Percentiles rank a stretch among this genome's conserved stretches.
Evolutionary conservation across 2,329 filamentous ascomycete genomes (phyloP).

Genomic region (Bipolaris sorokiniana): DNA sequence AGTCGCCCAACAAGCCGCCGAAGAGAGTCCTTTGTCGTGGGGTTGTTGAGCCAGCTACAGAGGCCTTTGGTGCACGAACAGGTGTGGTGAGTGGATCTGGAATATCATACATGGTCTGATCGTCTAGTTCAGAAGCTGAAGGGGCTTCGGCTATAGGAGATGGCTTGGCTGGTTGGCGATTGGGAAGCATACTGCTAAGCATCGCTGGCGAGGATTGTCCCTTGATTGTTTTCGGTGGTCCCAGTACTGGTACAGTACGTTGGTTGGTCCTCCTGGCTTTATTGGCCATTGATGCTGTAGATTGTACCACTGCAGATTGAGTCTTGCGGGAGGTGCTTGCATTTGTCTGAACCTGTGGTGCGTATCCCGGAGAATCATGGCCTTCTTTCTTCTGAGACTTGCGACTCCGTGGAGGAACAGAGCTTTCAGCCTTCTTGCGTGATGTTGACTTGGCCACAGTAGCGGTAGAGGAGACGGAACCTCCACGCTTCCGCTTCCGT

Average conservation of each 20-base stretch:
- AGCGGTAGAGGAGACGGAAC: constrained; percentile 24
- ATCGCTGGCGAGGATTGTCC: constrained; percentile 44
- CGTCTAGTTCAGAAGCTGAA: constrained; percentile 28
- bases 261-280: constrained; percentile 38
- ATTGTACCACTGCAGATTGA: constrained; percentile 1
- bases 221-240: constrained; percentile 29
- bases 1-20: constrained; percentile 40
- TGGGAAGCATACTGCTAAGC: constrained; percentile 42
- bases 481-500: constrained; percentile 42
- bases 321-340: background rate
- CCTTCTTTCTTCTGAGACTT: constrained; percentile 39
- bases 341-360: background rate
- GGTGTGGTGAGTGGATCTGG: constrained; percentile 31
- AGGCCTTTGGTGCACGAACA: constrained; percentile 15
- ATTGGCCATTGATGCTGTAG: constrained; percentile 17
- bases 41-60: constrained; percentile 41
- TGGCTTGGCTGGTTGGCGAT: constrained; percentile 22
- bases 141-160: constrained; percentile 21
- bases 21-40: constrained; percentile 47
- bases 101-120: constrained; percentile 48
- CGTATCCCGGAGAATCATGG: constrained; percentile 23
- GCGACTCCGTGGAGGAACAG: constrained; percentile 27
- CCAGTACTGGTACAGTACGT: constrained; percentile 28
- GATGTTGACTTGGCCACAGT: constrained; percentile 13
- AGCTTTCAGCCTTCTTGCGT: constrained; percentile 14